A percentile compares a stretch with the other conserved stretches of the same genome.
These are phyloP conservation scores for Ganoderma resinaceum DNA, from an alignment of 1,284 basidiomycete genomes.

Conservation along the genomic window DNA sequence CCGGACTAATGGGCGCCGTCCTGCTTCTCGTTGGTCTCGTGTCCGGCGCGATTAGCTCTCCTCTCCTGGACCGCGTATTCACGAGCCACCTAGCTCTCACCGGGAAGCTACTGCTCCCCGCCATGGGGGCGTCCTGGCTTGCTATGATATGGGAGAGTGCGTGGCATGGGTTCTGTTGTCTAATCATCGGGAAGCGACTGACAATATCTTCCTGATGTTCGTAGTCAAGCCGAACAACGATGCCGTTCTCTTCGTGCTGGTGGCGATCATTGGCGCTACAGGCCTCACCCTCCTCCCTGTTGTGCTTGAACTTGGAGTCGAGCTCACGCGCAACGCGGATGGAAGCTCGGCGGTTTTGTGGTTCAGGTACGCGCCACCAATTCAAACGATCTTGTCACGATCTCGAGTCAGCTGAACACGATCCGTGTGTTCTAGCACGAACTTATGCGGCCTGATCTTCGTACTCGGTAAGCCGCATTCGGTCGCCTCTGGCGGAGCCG, in stretches of 20 bases:
- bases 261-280: slow-evolving; percentile 69
- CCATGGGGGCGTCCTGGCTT: slow-evolving; percentile 68
- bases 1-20: slow-evolving; percentile 74
- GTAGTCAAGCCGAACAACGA: slow-evolving; percentile 67
- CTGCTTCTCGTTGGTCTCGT: slow-evolving; percentile 74
- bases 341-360: slow-evolving; percentile 77
- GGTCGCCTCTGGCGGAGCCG: slow-evolving; percentile 30
- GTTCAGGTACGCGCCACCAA: slow-evolving; percentile 57
- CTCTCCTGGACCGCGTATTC: slow-evolving; percentile 79
- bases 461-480: slow-evolving; percentile 66
- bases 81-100: slow-evolving; percentile 71
- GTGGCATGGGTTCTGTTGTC: slow-evolving; percentile 30
- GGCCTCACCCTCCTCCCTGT: slow-evolving; percentile 77
- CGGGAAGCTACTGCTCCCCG: slow-evolving; percentile 64
- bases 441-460: slow-evolving; percentile 68
- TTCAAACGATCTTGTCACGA: background rate
- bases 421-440: slow-evolving; percentile 53
- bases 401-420: background rate
- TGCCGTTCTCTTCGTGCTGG: slow-evolving; percentile 66
- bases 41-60: slow-evolving; percentile 68
- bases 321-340: slow-evolving; percentile 79
- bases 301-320: slow-evolving; percentile 75
- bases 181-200: background rate
- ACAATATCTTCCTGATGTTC: background rate
- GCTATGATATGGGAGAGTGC: slow-evolving; percentile 80